Evolutionary conservation across 169 alveolate species (phyloP), one percentile per base, ranked within the genome.

Genomic region (Plasmodium inui): DNA sequence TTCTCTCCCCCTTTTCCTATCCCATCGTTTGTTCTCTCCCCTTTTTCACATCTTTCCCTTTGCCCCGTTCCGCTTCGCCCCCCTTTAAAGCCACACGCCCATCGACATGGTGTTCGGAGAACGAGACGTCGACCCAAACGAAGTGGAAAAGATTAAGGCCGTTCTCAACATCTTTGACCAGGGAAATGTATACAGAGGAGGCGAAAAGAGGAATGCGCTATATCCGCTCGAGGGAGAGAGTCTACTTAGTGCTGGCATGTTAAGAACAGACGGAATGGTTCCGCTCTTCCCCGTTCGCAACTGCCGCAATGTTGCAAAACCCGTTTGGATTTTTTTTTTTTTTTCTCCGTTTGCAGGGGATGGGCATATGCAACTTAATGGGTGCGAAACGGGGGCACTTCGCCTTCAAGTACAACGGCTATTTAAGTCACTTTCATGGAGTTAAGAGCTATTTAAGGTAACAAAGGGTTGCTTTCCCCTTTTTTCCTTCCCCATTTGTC

Each of bases 381-480:
- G 94, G 95, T 8, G 96, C 96, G 6, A 94, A 92, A 57, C 83
- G 95, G 80, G 96, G 89, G 9, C 92, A 86, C 73, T 94, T 94
- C 30, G 94, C 96, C 53, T 94, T 94, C 82, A 84, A 86, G 72
- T 94, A 94, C 41, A 82, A 94, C 72, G 96, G 96, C 28, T 95
- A 92, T 88, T 32, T 88, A 14, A 9, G 83, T 78, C 90, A 88
- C 53, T 88, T 88, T 37, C 89, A 88, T 46, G 94, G 94, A 12
- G 55, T 88, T 37, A 88, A 88, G 57, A 88, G 41, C 50, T 88
- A 88, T 61, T 61, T 88, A 39, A 88, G 89, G 94, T 88, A 84
- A 50, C 26, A 12, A 73, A 1, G 14, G 34, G 41, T 6, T 67
- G 41, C 74, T 61, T 61, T 61, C 32, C 14, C 74, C n/a, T n/a